Base-by-base conservation (phyloP, 768 basidiomycete species). In the Sarcomyxa edulis region DNA sequence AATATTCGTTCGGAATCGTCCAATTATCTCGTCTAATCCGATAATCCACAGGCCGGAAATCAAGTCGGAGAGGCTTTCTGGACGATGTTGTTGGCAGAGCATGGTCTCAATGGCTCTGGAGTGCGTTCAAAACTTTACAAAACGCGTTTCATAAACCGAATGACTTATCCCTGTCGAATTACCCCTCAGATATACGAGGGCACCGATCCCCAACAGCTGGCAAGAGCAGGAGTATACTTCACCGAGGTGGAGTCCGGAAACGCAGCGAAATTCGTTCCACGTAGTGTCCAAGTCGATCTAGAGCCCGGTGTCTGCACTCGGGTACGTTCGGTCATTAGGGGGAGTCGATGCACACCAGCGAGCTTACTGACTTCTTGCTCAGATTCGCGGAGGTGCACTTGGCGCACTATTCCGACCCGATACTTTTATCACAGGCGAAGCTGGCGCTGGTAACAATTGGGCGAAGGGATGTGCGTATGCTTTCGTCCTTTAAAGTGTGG, bases 401-500 rank as follows among this genome's bases (percentile, higher is more conserved):
- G 92, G 92, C 3, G 49, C 55, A 6, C 69, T 98, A 5, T 96
- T 93, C 65, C 76, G 82, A 34, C 94, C 94, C 2, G 91, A 93
- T 54, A 95, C 89, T 2, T 95, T 74, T 55, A 56, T 93, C 32
- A 74, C 76, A 25, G 72, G 78, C 1, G 62, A 72, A 28, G 58
- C 61, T 1, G 72, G 74, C n/a, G 75, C 92, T 1, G 93, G 92
- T 12, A 96, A 97, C 52, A 95, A 94, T 47, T 96, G 90, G 87
- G 92, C 91, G 11, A 95, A 96, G 65, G 90, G 88, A 72, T 88
- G 87, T 88, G 50, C 63, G 83, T 66, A 41, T 32, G 2, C 1
- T 46, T 37, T 15, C 19, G 14, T 35, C 21, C 24, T 46, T 16
- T 7, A 21, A 16, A 11, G 14, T 20, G 7, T 38, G 27, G 22